phyloP scores from a whole-genome alignment of 306 rosid genomes.

The Lagenaria siceraria region DNA sequence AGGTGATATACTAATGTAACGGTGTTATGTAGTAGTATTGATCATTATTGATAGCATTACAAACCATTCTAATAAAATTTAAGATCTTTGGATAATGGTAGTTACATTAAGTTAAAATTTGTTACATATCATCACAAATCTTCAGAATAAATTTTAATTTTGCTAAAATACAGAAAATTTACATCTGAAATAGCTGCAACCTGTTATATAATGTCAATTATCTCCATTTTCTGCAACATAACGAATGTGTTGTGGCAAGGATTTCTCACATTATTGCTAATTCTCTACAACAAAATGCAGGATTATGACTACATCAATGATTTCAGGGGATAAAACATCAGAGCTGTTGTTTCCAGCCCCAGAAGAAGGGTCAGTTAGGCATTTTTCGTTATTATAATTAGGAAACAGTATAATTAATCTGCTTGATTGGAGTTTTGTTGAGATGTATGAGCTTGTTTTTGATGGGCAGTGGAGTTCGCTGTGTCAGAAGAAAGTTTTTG shows the following conservation, averaged over 20 bases:
- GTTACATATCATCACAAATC: neutral
- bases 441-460: neutral
- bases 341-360: slow-evolving; percentile 10
- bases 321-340: slow-evolving; percentile 34
- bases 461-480: slow-evolving; percentile 25
- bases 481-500: slow-evolving; percentile 37
- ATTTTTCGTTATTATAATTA: neutral
- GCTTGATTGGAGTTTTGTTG: neutral
- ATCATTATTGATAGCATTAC: neutral
- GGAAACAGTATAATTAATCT: neutral
- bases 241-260: neutral
- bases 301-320: slow-evolving; percentile 27
- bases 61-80: neutral
- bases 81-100: neutral
- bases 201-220: neutral
- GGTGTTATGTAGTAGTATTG: neutral
- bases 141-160: neutral
- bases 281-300: slow-evolving; percentile 18
- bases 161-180: no score
- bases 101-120: neutral
- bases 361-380: slow-evolving; percentile 36
- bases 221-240: neutral
- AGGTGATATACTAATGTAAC: neutral
- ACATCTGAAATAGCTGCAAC: neutral
- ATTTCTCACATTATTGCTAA: neutral